These are phyloP conservation scores for Gyromitra esculenta DNA, from an alignment of 2,329 filamentous ascomycete species.

Conservation along the genomic window DNA sequence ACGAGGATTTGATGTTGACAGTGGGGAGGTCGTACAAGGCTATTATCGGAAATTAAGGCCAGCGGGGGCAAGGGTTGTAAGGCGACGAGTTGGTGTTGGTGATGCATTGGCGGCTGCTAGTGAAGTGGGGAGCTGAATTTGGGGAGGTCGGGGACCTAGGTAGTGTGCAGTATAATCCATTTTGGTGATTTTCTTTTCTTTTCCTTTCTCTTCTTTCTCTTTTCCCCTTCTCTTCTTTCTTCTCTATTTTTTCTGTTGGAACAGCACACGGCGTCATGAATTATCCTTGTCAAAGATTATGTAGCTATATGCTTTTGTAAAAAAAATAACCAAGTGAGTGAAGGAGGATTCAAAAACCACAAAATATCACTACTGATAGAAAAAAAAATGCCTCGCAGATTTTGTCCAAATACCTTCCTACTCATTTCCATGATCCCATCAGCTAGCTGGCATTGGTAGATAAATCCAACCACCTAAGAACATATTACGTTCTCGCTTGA, in stretches of 20 bases:
- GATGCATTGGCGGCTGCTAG: slow-evolving; percentile 28
- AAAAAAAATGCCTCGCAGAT: too few species aligned
- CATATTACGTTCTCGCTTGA: background rate
- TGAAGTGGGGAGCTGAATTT: background rate
- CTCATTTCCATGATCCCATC: background rate
- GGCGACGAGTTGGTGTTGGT: slow-evolving; percentile 59
- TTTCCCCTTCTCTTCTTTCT: background rate
- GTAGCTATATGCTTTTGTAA: slow-evolving; percentile 27
- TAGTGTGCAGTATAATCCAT: background rate
- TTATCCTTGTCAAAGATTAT: slow-evolving; percentile 15
- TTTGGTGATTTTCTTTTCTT: slow-evolving; percentile 2
- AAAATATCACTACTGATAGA: background rate
- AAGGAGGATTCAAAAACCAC: background rate
- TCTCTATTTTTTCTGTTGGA: slow-evolving; percentile 5
- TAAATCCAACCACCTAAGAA: background rate
- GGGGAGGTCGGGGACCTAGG: background rate
- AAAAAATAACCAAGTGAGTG: background rate
- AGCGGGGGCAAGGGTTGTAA: slow-evolving; percentile 70
- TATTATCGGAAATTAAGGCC: slow-evolving; percentile 73
- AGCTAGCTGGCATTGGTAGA: too few species aligned
- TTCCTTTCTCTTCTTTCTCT: background rate
- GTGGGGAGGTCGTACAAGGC: slow-evolving; percentile 61
- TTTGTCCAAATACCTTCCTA: too few species aligned
- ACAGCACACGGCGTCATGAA: slow-evolving; percentile 18
- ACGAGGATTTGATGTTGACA: slow-evolving; percentile 67